Percentiles rank a stretch among this genome's conserved stretches.
Conservation (phyloP, 148 eudicot genomes). For the Rhododendron simsii region DNA sequence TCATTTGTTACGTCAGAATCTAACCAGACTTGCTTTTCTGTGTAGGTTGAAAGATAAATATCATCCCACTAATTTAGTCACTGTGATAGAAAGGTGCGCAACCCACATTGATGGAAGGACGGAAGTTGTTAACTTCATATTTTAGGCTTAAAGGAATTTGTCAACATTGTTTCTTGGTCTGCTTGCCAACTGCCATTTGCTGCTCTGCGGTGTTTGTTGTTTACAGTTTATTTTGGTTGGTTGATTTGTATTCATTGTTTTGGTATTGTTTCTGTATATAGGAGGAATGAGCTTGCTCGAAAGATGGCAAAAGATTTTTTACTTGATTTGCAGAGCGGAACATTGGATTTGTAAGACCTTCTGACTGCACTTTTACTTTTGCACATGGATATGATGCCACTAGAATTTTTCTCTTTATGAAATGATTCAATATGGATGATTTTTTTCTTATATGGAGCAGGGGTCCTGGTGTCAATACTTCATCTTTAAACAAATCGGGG, state of each 20-base stretch:
- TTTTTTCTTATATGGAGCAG: slow-evolving; percentile 34
- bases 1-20: not conserved
- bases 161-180: not conserved
- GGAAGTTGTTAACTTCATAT: not conserved
- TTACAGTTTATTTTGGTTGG: not conserved
- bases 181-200: not conserved
- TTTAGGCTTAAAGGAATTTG: not conserved
- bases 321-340: slow-evolving; percentile 84
- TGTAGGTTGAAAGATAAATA: slow-evolving; percentile 93
- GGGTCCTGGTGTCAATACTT: slow-evolving; percentile 63
- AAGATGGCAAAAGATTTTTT: slow-evolving; percentile 84
- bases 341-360: slow-evolving; percentile 73
- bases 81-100: slow-evolving; percentile 82
- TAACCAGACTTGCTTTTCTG: slow-evolving; percentile 7
- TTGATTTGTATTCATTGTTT: not conserved
- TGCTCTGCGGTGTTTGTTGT: not conserved
- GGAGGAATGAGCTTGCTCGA: slow-evolving; percentile 90
- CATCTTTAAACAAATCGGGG: slow-evolving; percentile 52
- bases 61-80: slow-evolving; percentile 83
- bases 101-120: not conserved
- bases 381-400: not conserved
- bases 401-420: not conserved
- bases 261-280: slow-evolving; percentile 15
- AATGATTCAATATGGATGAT: not conserved
- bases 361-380: not conserved